Conservation (phyloP, 1,284 basidiomycete species). For the Xerocomus minutiporus region DNA sequence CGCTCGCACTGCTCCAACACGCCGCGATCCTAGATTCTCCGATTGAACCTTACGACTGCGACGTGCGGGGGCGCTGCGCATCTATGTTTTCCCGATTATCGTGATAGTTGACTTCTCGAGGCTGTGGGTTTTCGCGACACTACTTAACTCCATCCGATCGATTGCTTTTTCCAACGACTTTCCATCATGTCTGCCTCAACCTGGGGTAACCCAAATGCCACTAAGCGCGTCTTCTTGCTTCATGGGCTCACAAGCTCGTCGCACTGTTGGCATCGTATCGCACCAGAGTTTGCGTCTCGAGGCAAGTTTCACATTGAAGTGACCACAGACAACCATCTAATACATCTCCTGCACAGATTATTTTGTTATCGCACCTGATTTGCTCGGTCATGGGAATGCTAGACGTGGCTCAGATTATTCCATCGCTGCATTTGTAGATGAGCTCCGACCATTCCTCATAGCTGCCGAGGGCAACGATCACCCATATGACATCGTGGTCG, state of each 20-base stretch:
- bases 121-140: no score
- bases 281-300: background rate
- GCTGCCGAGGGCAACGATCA: background rate
- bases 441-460: conserved; percentile 10
- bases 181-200: conserved; percentile 1
- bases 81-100: no score
- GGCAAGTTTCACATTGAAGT: background rate
- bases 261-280: conserved; percentile 7
- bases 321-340: background rate
- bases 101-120: no score
- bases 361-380: background rate
- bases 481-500: conserved; percentile 12
- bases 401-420: conserved; percentile 11
- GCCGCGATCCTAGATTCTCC: no score
- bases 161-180: no score
- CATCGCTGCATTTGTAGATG: conserved; percentile 11
- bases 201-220: conserved; percentile 18
- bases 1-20: no score
- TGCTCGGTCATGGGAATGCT: conserved; percentile 4
- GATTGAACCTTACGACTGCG: no score
- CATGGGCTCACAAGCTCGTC: conserved; percentile 15
- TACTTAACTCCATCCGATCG: no score
- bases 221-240: conserved; percentile 18
- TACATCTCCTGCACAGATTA: background rate
- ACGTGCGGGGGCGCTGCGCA: no score